phyloP scores from a whole-genome alignment of 805 yeast species.

The Kodamaea sagamina region DNA sequence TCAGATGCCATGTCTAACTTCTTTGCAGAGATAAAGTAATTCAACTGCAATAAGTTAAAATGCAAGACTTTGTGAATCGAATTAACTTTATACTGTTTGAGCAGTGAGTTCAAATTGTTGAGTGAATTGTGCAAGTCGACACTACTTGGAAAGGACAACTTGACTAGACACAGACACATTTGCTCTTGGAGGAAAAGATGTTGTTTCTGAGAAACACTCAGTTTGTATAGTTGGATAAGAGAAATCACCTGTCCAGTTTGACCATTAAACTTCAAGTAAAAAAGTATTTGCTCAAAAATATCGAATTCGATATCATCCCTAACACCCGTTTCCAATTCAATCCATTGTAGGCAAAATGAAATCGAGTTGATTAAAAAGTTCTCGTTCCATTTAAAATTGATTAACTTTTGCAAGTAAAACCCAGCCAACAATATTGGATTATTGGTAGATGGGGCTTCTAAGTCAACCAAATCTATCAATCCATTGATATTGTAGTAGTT shows the following conservation, averaged over 20 bases:
- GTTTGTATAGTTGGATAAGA: slow-evolving; percentile 19
- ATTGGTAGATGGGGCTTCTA: slow-evolving; percentile 12
- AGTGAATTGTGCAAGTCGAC: slow-evolving; percentile 20
- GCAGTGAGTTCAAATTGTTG: slow-evolving; percentile 16
- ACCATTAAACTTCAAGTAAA: slow-evolving; percentile 30
- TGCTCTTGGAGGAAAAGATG: slow-evolving; percentile 11
- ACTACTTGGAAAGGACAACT: slow-evolving; percentile 4
- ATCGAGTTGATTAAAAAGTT: slow-evolving; percentile 5
- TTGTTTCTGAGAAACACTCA: slow-evolving; percentile 12
- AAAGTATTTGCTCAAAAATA: slow-evolving; percentile 25
- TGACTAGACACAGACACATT: slow-evolving; percentile 14
- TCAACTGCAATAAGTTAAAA: slow-evolving; percentile 35
- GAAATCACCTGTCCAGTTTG: slow-evolving; percentile 18
- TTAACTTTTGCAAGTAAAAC: slow-evolving; percentile 23
- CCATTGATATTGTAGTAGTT: slow-evolving; percentile 26
- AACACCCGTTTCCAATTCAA: background rate
- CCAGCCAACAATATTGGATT: slow-evolving; percentile 18
- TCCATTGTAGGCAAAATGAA: background rate
- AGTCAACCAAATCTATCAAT: slow-evolving; percentile 13
- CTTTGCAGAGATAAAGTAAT: slow-evolving; percentile 22
- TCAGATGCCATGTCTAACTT: slow-evolving; percentile 23
- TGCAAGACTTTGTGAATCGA: slow-evolving; percentile 20
- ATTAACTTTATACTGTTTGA: slow-evolving; percentile 15
- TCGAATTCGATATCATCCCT: slow-evolving; percentile 24
- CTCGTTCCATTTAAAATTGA: slow-evolving; percentile 26